These are phyloP conservation scores for Alternaria triticina DNA, from an alignment of 2,329 filamentous ascomycete species.

Conservation along the genomic window DNA sequence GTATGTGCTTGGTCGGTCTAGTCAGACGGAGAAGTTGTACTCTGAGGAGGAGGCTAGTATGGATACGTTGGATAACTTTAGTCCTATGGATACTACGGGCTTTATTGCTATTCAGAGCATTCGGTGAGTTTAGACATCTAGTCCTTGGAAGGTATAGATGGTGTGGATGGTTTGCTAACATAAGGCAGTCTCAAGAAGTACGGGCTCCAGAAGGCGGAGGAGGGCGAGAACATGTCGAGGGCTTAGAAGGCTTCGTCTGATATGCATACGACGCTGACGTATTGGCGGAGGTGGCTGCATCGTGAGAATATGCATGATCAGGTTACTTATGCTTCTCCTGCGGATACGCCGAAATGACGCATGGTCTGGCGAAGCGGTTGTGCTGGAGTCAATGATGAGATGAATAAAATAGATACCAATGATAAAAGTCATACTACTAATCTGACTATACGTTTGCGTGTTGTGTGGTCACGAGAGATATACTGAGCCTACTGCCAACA, in stretches of 20 bases:
- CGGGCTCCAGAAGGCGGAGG: conserved; percentile 47
- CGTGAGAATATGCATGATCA: not conserved
- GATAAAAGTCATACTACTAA: not conserved
- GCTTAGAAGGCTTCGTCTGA: conserved; percentile 15
- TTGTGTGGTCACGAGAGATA: too few relatives aligned
- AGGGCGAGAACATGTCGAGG: conserved; percentile 39
- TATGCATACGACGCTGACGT: not conserved
- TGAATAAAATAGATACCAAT: not conserved
- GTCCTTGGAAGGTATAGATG: not conserved
- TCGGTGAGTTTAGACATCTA: conserved; percentile 12
- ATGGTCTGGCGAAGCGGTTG: too few relatives aligned
- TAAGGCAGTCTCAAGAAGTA: conserved; percentile 49
- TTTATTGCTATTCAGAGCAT: conserved; percentile 76
- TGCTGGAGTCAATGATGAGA: too few relatives aligned
- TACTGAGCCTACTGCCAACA: too few relatives aligned
- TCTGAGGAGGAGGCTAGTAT: conserved; percentile 69
- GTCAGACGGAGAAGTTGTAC: conserved; percentile 73
- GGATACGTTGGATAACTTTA: conserved; percentile 74
- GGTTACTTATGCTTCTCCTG: not conserved
- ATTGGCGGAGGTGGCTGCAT: not conserved
- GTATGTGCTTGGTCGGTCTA: conserved; percentile 64
- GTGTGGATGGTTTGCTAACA: not conserved
- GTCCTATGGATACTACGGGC: conserved; percentile 69
- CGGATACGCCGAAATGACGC: not conserved
- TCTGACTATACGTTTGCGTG: accelerated